Evolutionary conservation across 1,284 basidiomycete genomes (phyloP), one percentile per base, ranked within the genome.

Genomic region (Pseudozyma thailandica): DNA sequence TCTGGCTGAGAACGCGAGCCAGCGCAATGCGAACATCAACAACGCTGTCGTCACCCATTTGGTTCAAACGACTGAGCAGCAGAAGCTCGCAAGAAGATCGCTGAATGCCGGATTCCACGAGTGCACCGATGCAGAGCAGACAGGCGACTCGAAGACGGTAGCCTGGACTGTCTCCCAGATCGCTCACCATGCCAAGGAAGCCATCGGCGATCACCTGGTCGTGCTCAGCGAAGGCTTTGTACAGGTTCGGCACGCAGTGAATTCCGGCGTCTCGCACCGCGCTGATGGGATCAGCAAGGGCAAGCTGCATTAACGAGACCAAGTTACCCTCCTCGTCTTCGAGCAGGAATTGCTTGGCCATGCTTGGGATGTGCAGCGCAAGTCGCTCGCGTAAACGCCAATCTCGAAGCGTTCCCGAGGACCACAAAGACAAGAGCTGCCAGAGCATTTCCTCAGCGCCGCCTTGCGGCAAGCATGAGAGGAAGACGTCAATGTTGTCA

Each of bases 11-110:
- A 28, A 91, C 85, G 42, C 91, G 88, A 13, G 93, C 90, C 1
- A 94, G 86, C 7, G 89, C 90, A 58, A 97, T 92, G 39, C 93
- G 88, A 44, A 98, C 93, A 75, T 94, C 93, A 47, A 92, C 86
- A 23, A 97, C 88, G n/a, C 79, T 82, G 61, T 81, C 80, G 79
- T 95, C 92, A 15, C 88, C 88, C 45, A 96, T 86, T 45, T 82
- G 79, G 28, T 85, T 84, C 12, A 96, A 83, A 15, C 86, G 84
- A 45, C 86, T 83, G 82, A 92, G 87, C 65, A 90, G 87, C 42
- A 86, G 84, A 55, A 88, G 86, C 78, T 90, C 88, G 58, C 88
- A 84, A 31, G 85, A 74, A 10, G 76, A 76, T 10, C 73, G 46
- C 39, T 81, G 68, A n/a, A 80, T 54, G 41, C 57, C 59, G 8